Base-by-base conservation (phyloP, 2,329 filamentous ascomycete species). In the Trichothecium sympodiale region DNA sequence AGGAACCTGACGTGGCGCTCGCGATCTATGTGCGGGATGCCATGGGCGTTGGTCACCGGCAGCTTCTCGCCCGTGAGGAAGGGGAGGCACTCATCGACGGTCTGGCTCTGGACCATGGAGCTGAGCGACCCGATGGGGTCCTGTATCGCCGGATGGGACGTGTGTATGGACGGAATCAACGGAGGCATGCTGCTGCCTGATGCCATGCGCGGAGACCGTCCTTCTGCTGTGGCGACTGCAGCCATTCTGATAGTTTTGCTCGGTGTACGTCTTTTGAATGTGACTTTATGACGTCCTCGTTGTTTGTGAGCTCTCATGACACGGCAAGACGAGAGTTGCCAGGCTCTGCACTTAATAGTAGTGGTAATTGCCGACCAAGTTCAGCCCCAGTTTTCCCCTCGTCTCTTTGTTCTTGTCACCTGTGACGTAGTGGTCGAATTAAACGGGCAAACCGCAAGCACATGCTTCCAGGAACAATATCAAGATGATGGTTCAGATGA, bases 1-100 rank as follows among this genome's bases (percentile, higher is more conserved):
- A 88, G 59, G 52, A 85, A 88, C 25, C 54, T 58, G 40, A 74
- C 63, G 57, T 81, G 77, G 29, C 63, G 64, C 41, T 62, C 61
- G 29, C 81, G 76, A 46, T 79, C 71, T n/a, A 98, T 71, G 38
- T 67, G 69, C 12, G 86, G 83, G 26, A 95, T 63, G 12, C 86
- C 87, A 54, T 80, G 66, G 35, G 61, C 61, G 59, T 94, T 94
- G 59, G 74, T 70, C 10, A 23, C 35, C 40, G 14, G 56, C 15
- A 59, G 61, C 39, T 69, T 63, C 37, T 68, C 61, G 37, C 65
- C 67, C 29, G 61, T 67, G 61, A 94, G 65, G 44, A 78, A 80
- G 1, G 81, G 79, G 20, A 87, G 59, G 48, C 83, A 83, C 48
- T 73, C 69, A 27, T 74, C 59, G 37, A 85, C 63, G 0, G 83